A percentile compares a stretch with the other conserved stretches of the same genome.
Conservation (phyloP, 208 protist genomes). For the Acanthamoeba polyphaga region DNA sequence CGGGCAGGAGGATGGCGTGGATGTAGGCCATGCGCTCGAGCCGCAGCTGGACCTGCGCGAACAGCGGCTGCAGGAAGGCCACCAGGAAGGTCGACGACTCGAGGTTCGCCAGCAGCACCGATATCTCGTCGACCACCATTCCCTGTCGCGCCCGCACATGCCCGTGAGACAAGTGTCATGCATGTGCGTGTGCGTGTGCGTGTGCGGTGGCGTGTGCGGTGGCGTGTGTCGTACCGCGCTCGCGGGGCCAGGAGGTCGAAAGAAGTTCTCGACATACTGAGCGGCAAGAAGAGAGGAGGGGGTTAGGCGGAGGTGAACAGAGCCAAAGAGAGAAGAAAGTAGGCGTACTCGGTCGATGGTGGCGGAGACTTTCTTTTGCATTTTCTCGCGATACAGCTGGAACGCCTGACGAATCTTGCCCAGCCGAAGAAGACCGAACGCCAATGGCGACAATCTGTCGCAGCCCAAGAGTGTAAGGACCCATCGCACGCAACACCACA, state of each 20-base stretch:
- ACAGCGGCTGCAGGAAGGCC: constrained; percentile 28
- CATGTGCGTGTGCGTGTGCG: not conserved
- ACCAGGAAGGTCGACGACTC: constrained; percentile 1
- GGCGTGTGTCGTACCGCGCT: not conserved
- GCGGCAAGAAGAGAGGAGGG: not conserved
- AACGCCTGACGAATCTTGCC: constrained; percentile 69
- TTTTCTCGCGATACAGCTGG: constrained; percentile 60
- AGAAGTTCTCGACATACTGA: constrained; percentile 20
- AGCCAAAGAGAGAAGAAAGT: not conserved
- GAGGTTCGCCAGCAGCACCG: not conserved
- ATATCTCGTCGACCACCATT: constrained; percentile 25
- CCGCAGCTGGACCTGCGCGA: not conserved
- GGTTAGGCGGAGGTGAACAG: not conserved
- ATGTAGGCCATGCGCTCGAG: constrained; percentile 66
- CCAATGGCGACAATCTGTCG: constrained; percentile 18
- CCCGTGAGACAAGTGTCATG: not conserved
- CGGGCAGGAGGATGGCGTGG: constrained; percentile 48
- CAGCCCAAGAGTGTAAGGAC: not conserved
- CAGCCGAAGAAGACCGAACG: constrained; percentile 60
- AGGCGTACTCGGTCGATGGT: constrained; percentile 20
- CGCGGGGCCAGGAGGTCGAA: not conserved
- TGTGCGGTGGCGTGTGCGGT: not conserved
- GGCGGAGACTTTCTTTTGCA: constrained; percentile 22
- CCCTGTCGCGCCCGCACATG: not conserved
- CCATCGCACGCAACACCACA: not conserved